Base-by-base conservation (phyloP, 352 stramenopile genomes). In the Achlya hypogyna region DNA sequence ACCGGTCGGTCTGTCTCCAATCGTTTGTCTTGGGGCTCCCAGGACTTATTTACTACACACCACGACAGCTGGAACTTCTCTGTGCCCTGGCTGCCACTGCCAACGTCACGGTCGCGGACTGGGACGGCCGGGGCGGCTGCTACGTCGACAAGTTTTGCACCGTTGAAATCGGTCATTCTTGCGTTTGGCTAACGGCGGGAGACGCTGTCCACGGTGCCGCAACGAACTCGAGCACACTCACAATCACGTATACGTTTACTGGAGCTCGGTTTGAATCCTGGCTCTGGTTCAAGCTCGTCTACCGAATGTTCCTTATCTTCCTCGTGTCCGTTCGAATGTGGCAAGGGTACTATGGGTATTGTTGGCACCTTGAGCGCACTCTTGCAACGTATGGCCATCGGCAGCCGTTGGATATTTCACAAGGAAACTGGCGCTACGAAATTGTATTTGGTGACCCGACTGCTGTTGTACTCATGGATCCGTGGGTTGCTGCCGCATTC, bases 1-100 rank as follows among this genome's bases (percentile, higher is more conserved):
- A 18, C 22, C 18, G 18, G 42, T 12, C 25, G 25, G 4, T 20
- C 2, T 56, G 49, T n/a, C 25, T 56, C 12, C 49, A 56, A 16
- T 56, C 49, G 49, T 56, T 56, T 56, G 10, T 56, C 25, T n/a
- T 56, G 10, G 49, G 49, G 31, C 25, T 56, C 18, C 49, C 49
- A 12, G 49, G 49, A 10, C 12, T 56, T 20, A 35, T 56, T 16
- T 56, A 38, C 31, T 56, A 56, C 31, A 35, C 25, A 10, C 12
- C 16, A 10, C 10, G 12, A 10, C 31, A 38, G 6, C 2, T 38
- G 12, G 49, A 56, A 12, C 2, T 56, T 1, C 12, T 56, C 25
- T 56, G 49, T 10, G 8, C 2, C 25, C 31, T 56, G 12, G 31
- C 49, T 10, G n/a, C 10, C 25, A n/a, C 49, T 10, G 25, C 49